Conservation (phyloP, 2,329 filamentous ascomycete species). For the Leptographium lundbergii region DNA sequence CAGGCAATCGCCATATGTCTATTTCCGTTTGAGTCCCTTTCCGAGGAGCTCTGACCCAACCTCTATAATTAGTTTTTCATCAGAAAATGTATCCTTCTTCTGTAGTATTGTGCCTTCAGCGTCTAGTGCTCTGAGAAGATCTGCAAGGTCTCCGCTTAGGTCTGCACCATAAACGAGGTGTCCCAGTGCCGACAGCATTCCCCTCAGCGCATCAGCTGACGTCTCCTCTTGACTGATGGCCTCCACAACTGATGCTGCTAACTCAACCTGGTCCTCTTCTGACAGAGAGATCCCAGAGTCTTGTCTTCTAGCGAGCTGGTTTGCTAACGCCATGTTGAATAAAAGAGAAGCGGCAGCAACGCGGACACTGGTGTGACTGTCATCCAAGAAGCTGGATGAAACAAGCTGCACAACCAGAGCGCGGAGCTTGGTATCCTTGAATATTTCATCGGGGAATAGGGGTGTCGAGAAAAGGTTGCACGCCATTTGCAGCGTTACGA, state of each 20-base stretch:
- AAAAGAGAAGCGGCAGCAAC: conserved; percentile 73
- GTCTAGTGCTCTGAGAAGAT: conserved; percentile 68
- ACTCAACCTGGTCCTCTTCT: conserved; percentile 63
- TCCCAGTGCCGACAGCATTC: conserved; percentile 64
- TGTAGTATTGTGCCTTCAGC: conserved; percentile 49
- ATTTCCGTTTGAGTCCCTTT: conserved; percentile 26
- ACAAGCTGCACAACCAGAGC: conserved; percentile 54
- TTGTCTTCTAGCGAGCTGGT: conserved; percentile 30
- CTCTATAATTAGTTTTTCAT: conserved; percentile 43
- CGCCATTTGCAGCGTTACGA: conserved; percentile 70
- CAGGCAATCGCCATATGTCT: neutral
- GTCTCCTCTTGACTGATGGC: conserved; percentile 46
- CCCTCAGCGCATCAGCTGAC: conserved; percentile 62
- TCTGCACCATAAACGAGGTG: conserved; percentile 61
- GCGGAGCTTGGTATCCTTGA: conserved; percentile 38
- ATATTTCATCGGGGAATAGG: conserved; percentile 54
- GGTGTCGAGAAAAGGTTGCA: conserved; percentile 76
- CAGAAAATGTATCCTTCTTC: conserved; percentile 44
- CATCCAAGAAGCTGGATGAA: conserved; percentile 67
- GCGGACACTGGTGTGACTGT: conserved; percentile 58
- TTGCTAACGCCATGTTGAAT: conserved; percentile 66
- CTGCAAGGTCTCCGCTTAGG: conserved; percentile 60
- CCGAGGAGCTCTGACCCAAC: conserved; percentile 39
- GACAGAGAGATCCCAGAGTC: conserved; percentile 27
- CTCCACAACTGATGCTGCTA: conserved; percentile 71